Evolutionary conservation across 495 filamentous ascomycete genomes (phyloP), one percentile per base, ranked within the genome.

Genomic region (Xylaria curta): DNA sequence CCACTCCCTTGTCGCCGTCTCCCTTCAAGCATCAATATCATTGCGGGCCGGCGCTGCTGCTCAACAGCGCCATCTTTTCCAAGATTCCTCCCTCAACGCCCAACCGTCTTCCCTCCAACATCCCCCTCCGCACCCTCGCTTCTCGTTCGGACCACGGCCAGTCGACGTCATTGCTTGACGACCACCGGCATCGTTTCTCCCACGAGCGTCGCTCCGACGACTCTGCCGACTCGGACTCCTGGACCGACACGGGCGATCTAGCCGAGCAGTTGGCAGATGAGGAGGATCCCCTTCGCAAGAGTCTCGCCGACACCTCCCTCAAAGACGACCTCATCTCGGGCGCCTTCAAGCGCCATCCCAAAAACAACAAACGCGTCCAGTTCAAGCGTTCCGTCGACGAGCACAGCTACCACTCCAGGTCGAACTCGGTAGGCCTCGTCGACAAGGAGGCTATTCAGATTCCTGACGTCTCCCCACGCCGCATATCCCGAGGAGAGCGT

Each of bases 241-340:
- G 94, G 94, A 93, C 93, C 78, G 94, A 97, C 78, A 96, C 94
- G 60, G 96, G 94, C 65, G 96, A 98, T 82, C 88, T 98, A 71
- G 92, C 92, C 74, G 94, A 97, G 83, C 95, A 97, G 86, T 86
- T 94, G 74, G 90, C 89, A 66, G 92, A 91, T 82, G 88, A 89
- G 72, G 92, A 96, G 81, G 92, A 97, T 81, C 92, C 93, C 62
- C 82, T 94, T 70, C 89, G 87, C 73, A 87, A 88, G 76, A 87
- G 84, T 69, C 83, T 93, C 68, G 85, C 85, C 76, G 85, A 89
- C 64, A 89, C 89, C 70, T 81, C 77, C 31, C 66, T 91, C 46
- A 88, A 91, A 78, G 88, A 89, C 71, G 84, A 86, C 67, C 82
- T 83, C 61, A 82, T 87, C 70, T 85, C 85, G 56, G 80, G 84